Percentiles rank a stretch among this genome's conserved stretches.
Evolutionary conservation across 768 basidiomycete species (phyloP).

Genomic region (Tremella yokohamensis): DNA sequence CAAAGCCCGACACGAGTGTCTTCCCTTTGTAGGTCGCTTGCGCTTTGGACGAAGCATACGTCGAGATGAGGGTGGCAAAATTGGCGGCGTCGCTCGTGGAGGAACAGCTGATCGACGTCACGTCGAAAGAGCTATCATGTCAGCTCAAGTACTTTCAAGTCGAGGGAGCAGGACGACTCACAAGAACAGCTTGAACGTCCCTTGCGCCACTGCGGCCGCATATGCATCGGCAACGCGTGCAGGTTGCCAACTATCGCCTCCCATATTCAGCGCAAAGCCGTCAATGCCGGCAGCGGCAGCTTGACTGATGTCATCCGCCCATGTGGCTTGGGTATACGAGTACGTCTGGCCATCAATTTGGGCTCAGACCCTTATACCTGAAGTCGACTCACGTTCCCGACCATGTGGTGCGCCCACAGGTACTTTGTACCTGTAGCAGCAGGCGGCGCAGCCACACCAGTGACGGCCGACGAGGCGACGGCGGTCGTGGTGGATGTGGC

Average conservation of each 20-base stretch:
- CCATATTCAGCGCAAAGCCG: constrained; percentile 53
- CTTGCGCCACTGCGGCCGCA: constrained; percentile 37
- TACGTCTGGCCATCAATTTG: constrained; percentile 39
- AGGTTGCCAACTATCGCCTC: constrained; percentile 48
- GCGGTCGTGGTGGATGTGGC: constrained; percentile 2
- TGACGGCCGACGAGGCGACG: constrained; percentile 6
- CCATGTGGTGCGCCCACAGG: constrained; percentile 48
- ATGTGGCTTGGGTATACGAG: constrained; percentile 41
- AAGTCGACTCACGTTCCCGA: constrained; percentile 36
- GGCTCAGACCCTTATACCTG: background rate
- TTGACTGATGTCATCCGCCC: constrained; percentile 48
- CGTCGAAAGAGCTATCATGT: constrained; percentile 40
- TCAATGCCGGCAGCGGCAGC: constrained; percentile 50
- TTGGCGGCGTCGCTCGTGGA: constrained; percentile 28
- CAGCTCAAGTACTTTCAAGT: background rate
- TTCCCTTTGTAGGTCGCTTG: constrained; percentile 49
- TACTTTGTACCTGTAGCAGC: constrained; percentile 25
- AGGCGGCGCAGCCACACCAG: constrained; percentile 26
- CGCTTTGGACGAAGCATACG: constrained; percentile 33
- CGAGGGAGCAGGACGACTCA: constrained; percentile 14
- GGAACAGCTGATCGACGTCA: constrained; percentile 41
- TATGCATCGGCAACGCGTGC: constrained; percentile 46
- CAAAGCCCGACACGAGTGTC: constrained; percentile 49
- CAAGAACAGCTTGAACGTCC: constrained; percentile 42
- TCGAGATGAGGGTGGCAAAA: constrained; percentile 33